Evolutionary conservation across 2,329 filamentous ascomycete genomes (phyloP), one percentile per base, ranked within the genome.

Genomic region (Graphilbum fragrans): DNA sequence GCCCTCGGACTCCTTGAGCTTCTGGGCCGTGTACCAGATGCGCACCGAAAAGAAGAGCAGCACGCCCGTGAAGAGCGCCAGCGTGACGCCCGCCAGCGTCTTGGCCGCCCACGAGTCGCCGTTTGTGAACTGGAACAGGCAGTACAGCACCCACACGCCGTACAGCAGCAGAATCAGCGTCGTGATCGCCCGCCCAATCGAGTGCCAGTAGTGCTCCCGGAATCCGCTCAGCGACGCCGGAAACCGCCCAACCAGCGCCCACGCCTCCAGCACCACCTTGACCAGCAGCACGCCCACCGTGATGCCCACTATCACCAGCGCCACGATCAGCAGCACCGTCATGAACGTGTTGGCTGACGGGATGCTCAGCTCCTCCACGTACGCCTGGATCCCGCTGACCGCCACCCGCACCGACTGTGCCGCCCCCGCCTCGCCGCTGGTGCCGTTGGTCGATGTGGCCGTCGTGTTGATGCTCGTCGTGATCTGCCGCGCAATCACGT

Each of bases 31-130:
- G 50, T 66, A 68, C 69, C 79, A 88, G 52, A 98, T 95, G 55
- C 80, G 84, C 66, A 75, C 86, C 1, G 77, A 80, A 60, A 95
- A 96, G 62, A 84, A 93, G 7, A 57, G 72, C n/a, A 98, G 66
- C 31, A 95, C 60, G 16, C 62, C 77, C 0, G 90, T 95, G 57
- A 96, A 96, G 5, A 88, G 54, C 3, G 61, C 76, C 2, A 96
- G 72, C 0, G 87, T 94, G 17, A 94, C 64, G 45, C 71, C 90
- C 16, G 92, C 92, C 21, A 96, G 77, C 0, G 73, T 51, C 59
- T 93, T 92, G 36, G 87, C 88, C 8, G 82, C 86, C 88, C 88
- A 95, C 0, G 90, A 96, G 60, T 96, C 92, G 45, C 90, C 88
- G 34, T 80, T 74, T 1, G 82, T 92, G 61, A 96, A 94, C 57